Percentiles rank a stretch among this genome's conserved stretches.
phyloP scores from a whole-genome alignment of 2,329 filamentous ascomycete species.

The Sphaerostilbella broomeana region DNA sequence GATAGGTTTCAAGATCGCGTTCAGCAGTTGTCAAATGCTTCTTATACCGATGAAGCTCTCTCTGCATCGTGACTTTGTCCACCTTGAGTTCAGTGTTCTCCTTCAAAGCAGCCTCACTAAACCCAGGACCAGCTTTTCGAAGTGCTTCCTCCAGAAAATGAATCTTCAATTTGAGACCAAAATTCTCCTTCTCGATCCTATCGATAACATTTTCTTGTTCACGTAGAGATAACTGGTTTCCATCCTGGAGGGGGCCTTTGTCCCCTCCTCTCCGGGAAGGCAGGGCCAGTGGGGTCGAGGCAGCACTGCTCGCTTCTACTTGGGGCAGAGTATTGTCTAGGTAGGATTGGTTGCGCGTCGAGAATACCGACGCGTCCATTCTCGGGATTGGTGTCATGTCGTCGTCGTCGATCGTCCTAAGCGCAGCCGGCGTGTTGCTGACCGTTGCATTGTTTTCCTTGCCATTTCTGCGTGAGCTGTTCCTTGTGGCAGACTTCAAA shows the following conservation, averaged over 20 bases:
- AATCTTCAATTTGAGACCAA: slow-evolving; percentile 92
- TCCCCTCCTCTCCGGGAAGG: slow-evolving; percentile 56
- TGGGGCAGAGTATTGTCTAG: slow-evolving; percentile 67
- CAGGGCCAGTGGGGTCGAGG: slow-evolving; percentile 74
- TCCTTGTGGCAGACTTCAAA: slow-evolving; percentile 72
- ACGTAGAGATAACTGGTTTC: slow-evolving; percentile 82
- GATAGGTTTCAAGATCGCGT: slow-evolving; percentile 77
- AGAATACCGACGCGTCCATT: slow-evolving; percentile 66
- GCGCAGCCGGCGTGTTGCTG: slow-evolving; percentile 58
- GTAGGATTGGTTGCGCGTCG: slow-evolving; percentile 57
- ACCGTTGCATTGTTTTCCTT: slow-evolving; percentile 55
- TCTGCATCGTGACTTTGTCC: slow-evolving; percentile 81
- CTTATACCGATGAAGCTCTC: slow-evolving; percentile 77
- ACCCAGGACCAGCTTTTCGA: slow-evolving; percentile 78
- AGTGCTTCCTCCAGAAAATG: slow-evolving; percentile 92
- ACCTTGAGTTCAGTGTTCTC: slow-evolving; percentile 97
- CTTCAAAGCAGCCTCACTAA: slow-evolving; percentile 79
- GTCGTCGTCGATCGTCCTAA: slow-evolving; percentile 60
- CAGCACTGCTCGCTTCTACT: slow-evolving; percentile 69
- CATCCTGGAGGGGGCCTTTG: slow-evolving; percentile 69
- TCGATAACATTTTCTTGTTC: slow-evolving; percentile 96
- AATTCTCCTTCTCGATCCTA: slow-evolving; percentile 97
- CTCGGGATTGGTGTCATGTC: slow-evolving; percentile 69
- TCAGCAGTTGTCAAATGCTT: slow-evolving; percentile 79
- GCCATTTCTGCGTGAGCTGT: slow-evolving; percentile 58